A percentile compares a stretch with the other conserved stretches of the same genome.
Conservation (phyloP, 1,139 yeast species). For the Hyphopichia wangnamkhiaoensis region DNA sequence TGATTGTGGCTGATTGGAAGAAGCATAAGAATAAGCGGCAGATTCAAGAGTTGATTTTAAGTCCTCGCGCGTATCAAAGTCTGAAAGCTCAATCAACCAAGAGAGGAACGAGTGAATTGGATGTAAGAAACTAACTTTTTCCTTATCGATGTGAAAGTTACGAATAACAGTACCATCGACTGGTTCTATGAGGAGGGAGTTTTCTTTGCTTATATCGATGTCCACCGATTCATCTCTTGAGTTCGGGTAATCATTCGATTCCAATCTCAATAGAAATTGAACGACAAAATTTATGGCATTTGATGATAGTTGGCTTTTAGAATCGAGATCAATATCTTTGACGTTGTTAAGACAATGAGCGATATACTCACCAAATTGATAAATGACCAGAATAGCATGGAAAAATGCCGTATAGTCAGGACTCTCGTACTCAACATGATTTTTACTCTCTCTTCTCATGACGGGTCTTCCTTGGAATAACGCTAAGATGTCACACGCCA, state of each 20-base stretch:
- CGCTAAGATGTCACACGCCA: slow-evolving; percentile 63
- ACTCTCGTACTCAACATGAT: slow-evolving; percentile 89
- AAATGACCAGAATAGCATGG: slow-evolving; percentile 71
- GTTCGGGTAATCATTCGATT: slow-evolving; percentile 30
- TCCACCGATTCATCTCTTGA: slow-evolving; percentile 31
- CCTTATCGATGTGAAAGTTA: slow-evolving; percentile 31
- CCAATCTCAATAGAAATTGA: slow-evolving; percentile 30
- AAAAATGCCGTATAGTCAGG: slow-evolving; percentile 83
- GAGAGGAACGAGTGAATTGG: slow-evolving; percentile 77
- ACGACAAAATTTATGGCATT: slow-evolving; percentile 36
- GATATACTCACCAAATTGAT: slow-evolving; percentile 60
- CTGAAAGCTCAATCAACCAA: slow-evolving; percentile 63
- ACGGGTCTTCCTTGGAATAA: slow-evolving; percentile 84
- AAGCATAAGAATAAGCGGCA: not conserved
- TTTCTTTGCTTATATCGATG: slow-evolving; percentile 19
- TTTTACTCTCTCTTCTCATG: slow-evolving; percentile 69
- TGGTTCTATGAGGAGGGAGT: slow-evolving; percentile 21
- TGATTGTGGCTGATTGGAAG: not conserved
- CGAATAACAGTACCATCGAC: slow-evolving; percentile 23
- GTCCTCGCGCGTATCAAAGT: slow-evolving; percentile 24
- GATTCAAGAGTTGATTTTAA: slow-evolving; percentile 18
- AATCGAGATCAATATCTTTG: slow-evolving; percentile 16
- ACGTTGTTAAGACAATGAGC: slow-evolving; percentile 50
- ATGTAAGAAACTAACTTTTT: slow-evolving; percentile 70
- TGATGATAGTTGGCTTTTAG: slow-evolving; percentile 21